Evolutionary conservation across 2,329 filamentous ascomycete genomes (phyloP).

Genomic region (Coniochaeta pulveracea): DNA sequence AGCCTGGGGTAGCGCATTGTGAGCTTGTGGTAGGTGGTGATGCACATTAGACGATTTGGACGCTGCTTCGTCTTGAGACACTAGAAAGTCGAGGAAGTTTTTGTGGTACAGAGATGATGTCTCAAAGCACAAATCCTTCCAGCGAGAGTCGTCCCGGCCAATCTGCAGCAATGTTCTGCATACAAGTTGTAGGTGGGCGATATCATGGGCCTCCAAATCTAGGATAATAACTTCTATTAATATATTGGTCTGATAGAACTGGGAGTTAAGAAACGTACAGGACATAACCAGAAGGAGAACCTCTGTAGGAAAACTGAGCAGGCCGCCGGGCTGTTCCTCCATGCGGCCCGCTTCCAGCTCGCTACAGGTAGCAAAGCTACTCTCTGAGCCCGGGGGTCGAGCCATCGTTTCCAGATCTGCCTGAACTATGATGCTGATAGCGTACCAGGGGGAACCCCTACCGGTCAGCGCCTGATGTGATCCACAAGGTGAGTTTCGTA

Average conservation of each 20-base stretch:
- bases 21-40: too few relatives aligned
- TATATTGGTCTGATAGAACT: too few relatives aligned
- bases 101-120: constrained; percentile 56
- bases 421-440: background rate
- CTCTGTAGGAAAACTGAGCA: constrained; percentile 51
- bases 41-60: too few relatives aligned
- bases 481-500: background rate
- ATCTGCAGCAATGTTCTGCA: constrained; percentile 55
- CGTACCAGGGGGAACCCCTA: background rate
- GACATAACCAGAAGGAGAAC: constrained; percentile 51
- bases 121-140: constrained; percentile 66
- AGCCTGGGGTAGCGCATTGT: too few relatives aligned
- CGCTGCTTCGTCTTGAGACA: too few relatives aligned
- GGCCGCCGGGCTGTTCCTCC: constrained; percentile 11
- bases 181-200: constrained; percentile 58
- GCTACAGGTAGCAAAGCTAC: background rate
- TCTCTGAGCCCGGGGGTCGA: too few relatives aligned
- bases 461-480: background rate
- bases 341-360: background rate
- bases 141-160: constrained; percentile 63
- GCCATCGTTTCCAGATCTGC: too few relatives aligned
- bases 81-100: too few relatives aligned
- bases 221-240: constrained; percentile 1
- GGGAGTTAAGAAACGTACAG: too few relatives aligned
- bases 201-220: constrained; percentile 54